Conservation (phyloP, 2,329 filamentous ascomycete species). For the Didymosphaeria variabile region DNA sequence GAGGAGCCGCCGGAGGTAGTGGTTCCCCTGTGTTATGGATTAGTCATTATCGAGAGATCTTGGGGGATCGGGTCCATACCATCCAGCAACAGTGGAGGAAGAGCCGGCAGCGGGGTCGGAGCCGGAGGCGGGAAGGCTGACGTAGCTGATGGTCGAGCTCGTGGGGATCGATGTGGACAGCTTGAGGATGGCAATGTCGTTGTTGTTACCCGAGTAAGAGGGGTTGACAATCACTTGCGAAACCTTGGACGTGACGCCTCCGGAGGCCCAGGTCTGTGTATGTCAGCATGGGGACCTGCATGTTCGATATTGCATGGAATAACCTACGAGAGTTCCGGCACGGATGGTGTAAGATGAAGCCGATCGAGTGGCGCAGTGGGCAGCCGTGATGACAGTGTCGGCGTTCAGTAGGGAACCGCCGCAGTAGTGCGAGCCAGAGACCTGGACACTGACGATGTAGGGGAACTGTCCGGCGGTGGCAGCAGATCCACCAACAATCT, state of each 20-base stretch:
- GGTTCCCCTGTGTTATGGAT: conserved; percentile 11
- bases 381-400: conserved; percentile 22
- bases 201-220: conserved; percentile 24
- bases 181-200: conserved; percentile 40
- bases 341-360: conserved; percentile 11
- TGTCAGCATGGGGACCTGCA: neutral
- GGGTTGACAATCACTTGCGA: conserved; percentile 32
- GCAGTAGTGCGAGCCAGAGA: conserved; percentile 11
- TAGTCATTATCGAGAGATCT: neutral
- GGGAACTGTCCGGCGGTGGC: conserved; percentile 19
- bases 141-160: conserved; percentile 34
- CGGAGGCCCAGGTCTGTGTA: conserved; percentile 28
- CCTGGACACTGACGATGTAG: conserved; percentile 16
- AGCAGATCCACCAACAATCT: conserved; percentile 18
- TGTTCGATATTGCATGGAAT: neutral
- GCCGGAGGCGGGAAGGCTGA: conserved; percentile 29
- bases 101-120: conserved; percentile 33
- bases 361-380: conserved; percentile 9
- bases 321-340: conserved; percentile 16
- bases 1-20: conserved; percentile 3
- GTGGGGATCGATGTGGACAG: conserved; percentile 32
- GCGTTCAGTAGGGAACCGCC: conserved; percentile 17
- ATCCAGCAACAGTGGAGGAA: conserved; percentile 34
- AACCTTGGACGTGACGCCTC: conserved; percentile 31
- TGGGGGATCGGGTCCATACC: conserved; percentile 18